Percentiles rank a stretch among this genome's conserved stretches.
phyloP scores from a whole-genome alignment of 225 moss, liverwort and hornwort species.

The Neckera pumila region DNA sequence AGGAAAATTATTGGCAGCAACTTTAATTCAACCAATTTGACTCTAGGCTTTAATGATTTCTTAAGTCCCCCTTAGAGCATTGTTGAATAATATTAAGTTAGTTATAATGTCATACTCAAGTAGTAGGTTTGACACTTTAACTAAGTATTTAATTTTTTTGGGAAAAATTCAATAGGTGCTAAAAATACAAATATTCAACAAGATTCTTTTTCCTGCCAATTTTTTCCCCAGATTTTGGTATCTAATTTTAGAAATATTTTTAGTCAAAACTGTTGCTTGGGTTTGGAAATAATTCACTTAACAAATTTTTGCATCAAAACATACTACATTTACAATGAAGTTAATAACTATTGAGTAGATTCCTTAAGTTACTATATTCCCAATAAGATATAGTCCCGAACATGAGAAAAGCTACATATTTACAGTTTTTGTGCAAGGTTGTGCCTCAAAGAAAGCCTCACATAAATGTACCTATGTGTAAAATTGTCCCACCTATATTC shows the following conservation, averaged over 20 bases:
- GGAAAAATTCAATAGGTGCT: not conserved
- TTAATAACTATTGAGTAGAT: not conserved
- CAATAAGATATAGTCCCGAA: not conserved
- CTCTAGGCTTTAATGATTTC: not conserved
- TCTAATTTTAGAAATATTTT: not conserved
- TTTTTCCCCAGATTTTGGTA: no score
- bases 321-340: not conserved
- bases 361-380: not conserved
- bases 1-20: not conserved
- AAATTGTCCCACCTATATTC: not conserved
- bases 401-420: not conserved
- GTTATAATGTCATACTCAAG: not conserved
- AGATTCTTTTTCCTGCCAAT: not conserved
- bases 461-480: no score
- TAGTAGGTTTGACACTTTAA: not conserved
- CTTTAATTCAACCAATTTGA: not conserved
- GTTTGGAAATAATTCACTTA: no score
- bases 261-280: rapidly evolving
- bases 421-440: no score
- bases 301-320: no score
- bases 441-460: no score
- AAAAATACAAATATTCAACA: not conserved
- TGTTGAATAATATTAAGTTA: not conserved
- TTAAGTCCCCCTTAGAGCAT: not conserved
- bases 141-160: not conserved